A percentile compares a stretch with the other conserved stretches of the same genome.
phyloP scores from a whole-genome alignment of 2,329 filamentous ascomycete genomes.

The Cercospora canescens region DNA sequence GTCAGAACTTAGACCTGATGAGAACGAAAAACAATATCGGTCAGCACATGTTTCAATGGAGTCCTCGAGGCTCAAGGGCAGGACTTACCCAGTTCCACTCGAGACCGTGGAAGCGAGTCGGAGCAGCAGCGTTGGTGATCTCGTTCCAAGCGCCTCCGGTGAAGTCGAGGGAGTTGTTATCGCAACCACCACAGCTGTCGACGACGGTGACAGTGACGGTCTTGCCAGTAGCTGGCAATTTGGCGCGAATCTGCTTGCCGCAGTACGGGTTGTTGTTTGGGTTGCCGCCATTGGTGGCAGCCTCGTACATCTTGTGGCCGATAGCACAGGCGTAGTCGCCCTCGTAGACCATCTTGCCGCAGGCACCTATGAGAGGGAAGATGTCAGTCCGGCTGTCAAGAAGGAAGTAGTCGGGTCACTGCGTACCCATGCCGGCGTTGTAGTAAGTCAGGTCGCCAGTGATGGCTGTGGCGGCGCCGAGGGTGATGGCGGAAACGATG shows the following conservation, averaged over 20 bases:
- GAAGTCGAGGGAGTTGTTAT: conserved; percentile 42
- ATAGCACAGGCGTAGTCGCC: conserved; percentile 13
- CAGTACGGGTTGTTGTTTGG: conserved; percentile 68
- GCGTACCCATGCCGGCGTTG: neutral
- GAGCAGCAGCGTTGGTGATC: conserved; percentile 6
- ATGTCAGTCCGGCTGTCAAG: no score
- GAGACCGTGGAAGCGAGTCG: neutral
- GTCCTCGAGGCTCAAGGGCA: neutral
- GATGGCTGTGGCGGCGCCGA: neutral
- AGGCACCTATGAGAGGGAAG: conserved; percentile 36
- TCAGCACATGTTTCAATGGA: neutral
- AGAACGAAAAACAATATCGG: neutral
- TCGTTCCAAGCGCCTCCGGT: conserved; percentile 11
- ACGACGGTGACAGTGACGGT: conserved; percentile 66
- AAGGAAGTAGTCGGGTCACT: neutral
- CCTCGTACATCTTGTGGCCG: conserved; percentile 61
- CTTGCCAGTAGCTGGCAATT: conserved; percentile 40
- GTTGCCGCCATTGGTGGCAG: conserved; percentile 41
- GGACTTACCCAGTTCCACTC: neutral
- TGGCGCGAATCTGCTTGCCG: conserved; percentile 64
- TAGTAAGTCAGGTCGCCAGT: conserved; percentile 8
- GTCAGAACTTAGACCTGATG: neutral
- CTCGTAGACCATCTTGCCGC: conserved; percentile 7
- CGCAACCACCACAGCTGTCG: conserved; percentile 62
- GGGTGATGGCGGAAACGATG: neutral